A percentile compares a stretch with the other conserved stretches of the same genome.
Conservation (phyloP, 2,329 filamentous ascomycete species). For the Lachnellula suecica region DNA sequence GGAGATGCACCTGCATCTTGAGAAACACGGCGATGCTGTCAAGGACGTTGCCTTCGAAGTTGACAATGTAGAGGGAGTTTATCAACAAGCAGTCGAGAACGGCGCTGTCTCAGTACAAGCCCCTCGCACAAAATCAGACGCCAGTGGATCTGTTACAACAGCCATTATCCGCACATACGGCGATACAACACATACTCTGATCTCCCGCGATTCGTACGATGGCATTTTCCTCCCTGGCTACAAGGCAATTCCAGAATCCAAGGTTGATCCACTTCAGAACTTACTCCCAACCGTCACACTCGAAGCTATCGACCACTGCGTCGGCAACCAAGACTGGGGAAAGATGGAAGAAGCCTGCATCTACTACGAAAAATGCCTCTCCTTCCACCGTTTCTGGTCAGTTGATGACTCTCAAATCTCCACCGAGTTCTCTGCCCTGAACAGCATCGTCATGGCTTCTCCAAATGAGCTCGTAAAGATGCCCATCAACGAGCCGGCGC, state of each 20-base stretch:
- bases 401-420: constrained; percentile 92
- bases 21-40: constrained; percentile 87
- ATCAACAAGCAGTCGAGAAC: constrained; percentile 66
- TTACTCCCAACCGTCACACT: constrained; percentile 64
- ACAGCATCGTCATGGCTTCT: constrained; percentile 86
- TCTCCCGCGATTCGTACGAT: constrained; percentile 68
- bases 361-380: constrained; percentile 82
- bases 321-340: constrained; percentile 95
- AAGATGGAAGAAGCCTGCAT: constrained; percentile 70
- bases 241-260: constrained; percentile 46
- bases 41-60: constrained; percentile 97
- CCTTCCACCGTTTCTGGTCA: constrained; percentile 96
- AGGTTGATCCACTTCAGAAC: constrained; percentile 35
- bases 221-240: constrained; percentile 86
- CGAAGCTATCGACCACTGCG: constrained; percentile 87
- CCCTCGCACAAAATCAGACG: constrained; percentile 55
- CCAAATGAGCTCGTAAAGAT: constrained; percentile 89
- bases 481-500: constrained; percentile 95
- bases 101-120: constrained; percentile 62
- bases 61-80: constrained; percentile 82
- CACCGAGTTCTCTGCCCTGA: constrained; percentile 88
- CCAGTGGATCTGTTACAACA: constrained; percentile 65
- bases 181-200: constrained; percentile 90
- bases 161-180: constrained; percentile 91
- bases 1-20: constrained; percentile 80